Evolutionary conservation across 805 yeast genomes (phyloP), one percentile per base, ranked within the genome.

Genomic region (Yarrowia yakushimensis): DNA sequence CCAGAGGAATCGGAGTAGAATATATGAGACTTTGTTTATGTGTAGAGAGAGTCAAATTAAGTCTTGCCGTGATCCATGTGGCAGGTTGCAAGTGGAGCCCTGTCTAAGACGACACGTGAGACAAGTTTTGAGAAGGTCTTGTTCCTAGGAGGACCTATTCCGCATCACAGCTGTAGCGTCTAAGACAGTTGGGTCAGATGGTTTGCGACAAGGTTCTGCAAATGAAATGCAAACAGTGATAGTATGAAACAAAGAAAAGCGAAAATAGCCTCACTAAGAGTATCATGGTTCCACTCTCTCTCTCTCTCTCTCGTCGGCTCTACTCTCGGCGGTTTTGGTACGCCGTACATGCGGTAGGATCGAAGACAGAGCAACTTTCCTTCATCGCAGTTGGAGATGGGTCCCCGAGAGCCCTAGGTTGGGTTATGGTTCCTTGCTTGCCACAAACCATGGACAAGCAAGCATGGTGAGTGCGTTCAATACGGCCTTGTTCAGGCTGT

Each of bases 351-450:
- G 52, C 52, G 25, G 27, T 28, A 27, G 52, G 36, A 45, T 45
- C 52, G 52, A 33, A 45, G 52, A 45, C 52, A 45, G 52, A 45
- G 52, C 52, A 45, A 45, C 36, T 30, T 20, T 30, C 4, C 27
- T n/a, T n/a, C n/a, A n/a, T n/a, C n/a, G n/a, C n/a, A n/a, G n/a
- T n/a, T n/a, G n/a, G n/a, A n/a, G n/a, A n/a, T n/a, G n/a, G n/a
- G n/a, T n/a, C n/a, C n/a, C n/a, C n/a, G n/a, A n/a, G n/a, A n/a
- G n/a, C n/a, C n/a, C n/a, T n/a, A n/a, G n/a, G n/a, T n/a, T n/a
- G n/a, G n/a, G n/a, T n/a, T n/a, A n/a, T n/a, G n/a, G n/a, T n/a
- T n/a, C n/a, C n/a, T n/a, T n/a, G n/a, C n/a, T n/a, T n/a, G n/a
- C n/a, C n/a, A n/a, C n/a, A n/a, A n/a, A n/a, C n/a, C n/a, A n/a